Percentiles rank a stretch among this genome's conserved stretches.
These are phyloP conservation scores for Solanum chaucha DNA, from an alignment of 257 asterid genomes.

Conservation along the genomic window DNA sequence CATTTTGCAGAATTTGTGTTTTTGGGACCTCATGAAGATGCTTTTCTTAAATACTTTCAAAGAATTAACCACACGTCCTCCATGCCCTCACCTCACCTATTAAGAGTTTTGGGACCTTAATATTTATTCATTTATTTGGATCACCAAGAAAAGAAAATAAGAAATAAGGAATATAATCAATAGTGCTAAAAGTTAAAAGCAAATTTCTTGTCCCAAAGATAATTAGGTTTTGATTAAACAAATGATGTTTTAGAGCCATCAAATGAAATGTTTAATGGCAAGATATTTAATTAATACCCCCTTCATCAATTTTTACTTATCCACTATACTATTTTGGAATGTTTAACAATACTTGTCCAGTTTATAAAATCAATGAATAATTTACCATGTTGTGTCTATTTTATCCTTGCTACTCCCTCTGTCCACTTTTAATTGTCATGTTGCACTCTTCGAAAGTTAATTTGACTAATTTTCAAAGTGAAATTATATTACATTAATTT, in stretches of 20 bases:
- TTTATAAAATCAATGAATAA: too few relatives aligned
- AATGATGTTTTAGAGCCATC: not conserved
- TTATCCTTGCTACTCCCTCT: too few relatives aligned
- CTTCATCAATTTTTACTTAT: too few relatives aligned
- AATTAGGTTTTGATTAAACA: not conserved
- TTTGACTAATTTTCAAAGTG: too few relatives aligned
- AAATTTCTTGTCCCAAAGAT: not conserved
- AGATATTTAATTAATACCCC: not conserved
- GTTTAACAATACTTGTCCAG: too few relatives aligned
- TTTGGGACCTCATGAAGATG: not conserved
- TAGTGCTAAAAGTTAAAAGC: not conserved
- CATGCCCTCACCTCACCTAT: not conserved
- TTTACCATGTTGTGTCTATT: too few relatives aligned
- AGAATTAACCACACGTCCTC: not conserved
- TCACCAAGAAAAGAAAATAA: slow-evolving; percentile 1
- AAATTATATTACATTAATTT: too few relatives aligned
- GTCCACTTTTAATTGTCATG: too few relatives aligned
- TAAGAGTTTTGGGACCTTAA: slow-evolving; percentile 25
- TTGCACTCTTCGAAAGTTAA: too few relatives aligned
- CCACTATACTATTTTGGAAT: too few relatives aligned
- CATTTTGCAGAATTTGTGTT: not conserved
- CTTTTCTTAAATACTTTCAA: not conserved
- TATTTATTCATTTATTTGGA: slow-evolving; percentile 10
- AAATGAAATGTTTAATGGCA: not conserved
- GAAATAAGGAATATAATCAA: not conserved